Evolutionary conservation across 1,284 basidiomycete genomes (phyloP), one percentile per base, ranked within the genome.

Genomic region (Apiotrichum akiyoshidainum): DNA sequence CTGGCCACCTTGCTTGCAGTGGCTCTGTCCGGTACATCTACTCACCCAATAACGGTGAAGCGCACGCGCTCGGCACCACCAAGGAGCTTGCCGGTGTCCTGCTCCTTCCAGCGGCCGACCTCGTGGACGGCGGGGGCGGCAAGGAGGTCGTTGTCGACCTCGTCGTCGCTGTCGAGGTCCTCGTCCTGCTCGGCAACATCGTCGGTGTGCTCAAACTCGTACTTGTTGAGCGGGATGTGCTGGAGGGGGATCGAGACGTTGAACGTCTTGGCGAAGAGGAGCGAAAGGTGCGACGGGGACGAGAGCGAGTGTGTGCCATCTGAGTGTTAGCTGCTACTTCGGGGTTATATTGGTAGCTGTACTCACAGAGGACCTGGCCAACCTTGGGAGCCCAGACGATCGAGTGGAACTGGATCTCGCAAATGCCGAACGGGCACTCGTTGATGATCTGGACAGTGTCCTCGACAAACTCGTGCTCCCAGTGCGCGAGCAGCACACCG

Each of bases 221-320:
- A 98, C 54, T 84, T 78, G 49, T 89, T 86, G 22, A 78, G 81
- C 4, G 87, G 90, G 70, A 99, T 91, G 76, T 99, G 95, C 70
- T 90, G 85, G 55, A 90, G 86, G 1, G 93, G 92, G 75, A 99
- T 97, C 10, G 92, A 94, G 16, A 92, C 91, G 76, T 99, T 99
- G 83, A 99, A 99, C 9, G 92, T 95, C 56, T 88, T 87, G 70
- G 96, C 91, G 6, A 97, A 83, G 54, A 99, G 87, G 13, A 99
- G 81, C 0, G 93, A 92, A 55, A 99, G 83, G 71, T 98, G 95
- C 60, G 95, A 93, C 0, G 95, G 93, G 1, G 93, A 96, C 59
- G 86, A 93, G 22, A 98, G 82, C 62, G 87, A 94, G 60, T 98
- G 85, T 60, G 85, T 88, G 8, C 93, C 95, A 57, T 84, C 92